Conservation (phyloP, 257 asterid genomes). For the Rehmannia glutinosa region DNA sequence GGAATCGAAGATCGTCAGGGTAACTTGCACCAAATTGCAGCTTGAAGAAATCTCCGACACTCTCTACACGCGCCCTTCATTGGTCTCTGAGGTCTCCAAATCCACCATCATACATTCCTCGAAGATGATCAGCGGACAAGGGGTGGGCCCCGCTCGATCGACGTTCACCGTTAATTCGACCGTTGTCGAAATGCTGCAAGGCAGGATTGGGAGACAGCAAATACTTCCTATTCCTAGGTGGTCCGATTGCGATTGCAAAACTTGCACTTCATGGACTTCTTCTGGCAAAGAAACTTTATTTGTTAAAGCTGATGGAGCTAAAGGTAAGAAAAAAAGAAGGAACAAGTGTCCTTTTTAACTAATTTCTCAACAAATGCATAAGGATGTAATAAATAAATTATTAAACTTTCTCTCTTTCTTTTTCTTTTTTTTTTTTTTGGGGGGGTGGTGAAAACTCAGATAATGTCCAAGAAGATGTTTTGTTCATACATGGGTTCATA, state of each 20-base stretch:
- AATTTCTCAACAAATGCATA: not conserved
- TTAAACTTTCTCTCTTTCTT: too few relatives aligned
- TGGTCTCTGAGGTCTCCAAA: constrained; percentile 47
- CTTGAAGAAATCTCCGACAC: constrained; percentile 94
- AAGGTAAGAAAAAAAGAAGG: constrained; percentile 34
- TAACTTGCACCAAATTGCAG: constrained; percentile 50
- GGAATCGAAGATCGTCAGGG: constrained; percentile 58
- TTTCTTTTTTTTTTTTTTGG: not conserved
- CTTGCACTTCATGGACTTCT: constrained; percentile 68
- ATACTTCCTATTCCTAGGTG: constrained; percentile 51
- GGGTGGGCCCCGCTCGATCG: too few relatives aligned
- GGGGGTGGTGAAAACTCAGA: constrained; percentile 24
- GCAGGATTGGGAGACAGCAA: constrained; percentile 40
- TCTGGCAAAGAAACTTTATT: constrained; percentile 51
- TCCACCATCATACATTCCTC: constrained; percentile 36
- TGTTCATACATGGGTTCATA: constrained; percentile 92
- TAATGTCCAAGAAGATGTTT: constrained; percentile 67
- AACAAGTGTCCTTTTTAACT: too few relatives aligned
- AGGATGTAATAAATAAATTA: too few relatives aligned
- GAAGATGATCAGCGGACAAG: constrained; percentile 10
- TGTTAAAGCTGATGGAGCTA: constrained; percentile 69
- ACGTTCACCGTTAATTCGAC: constrained; percentile 54
- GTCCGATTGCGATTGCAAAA: constrained; percentile 90
- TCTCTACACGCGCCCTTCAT: constrained; percentile 64
- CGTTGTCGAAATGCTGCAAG: constrained; percentile 73